These are phyloP conservation scores for Cinchona pubescens DNA, from an alignment of 257 asterid species.

Conservation along the genomic window DNA sequence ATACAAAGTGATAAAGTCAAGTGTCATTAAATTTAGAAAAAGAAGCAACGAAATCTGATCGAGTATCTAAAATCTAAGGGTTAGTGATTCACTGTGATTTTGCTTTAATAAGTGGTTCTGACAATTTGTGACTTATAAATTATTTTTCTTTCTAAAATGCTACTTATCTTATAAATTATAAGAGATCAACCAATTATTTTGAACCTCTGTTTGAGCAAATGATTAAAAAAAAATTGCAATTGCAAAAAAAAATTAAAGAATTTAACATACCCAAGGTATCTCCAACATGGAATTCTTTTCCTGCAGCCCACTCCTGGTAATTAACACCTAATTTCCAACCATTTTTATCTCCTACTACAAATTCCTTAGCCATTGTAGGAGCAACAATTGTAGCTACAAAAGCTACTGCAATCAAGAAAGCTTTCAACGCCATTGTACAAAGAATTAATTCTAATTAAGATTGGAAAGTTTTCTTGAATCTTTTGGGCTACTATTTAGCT, in stretches of 20 bases:
- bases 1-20: too few relatives aligned
- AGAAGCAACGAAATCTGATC: too few relatives aligned
- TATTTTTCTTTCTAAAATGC: too few relatives aligned
- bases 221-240: not conserved
- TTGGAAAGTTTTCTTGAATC: not conserved
- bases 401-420: conserved; percentile 27
- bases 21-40: too few relatives aligned
- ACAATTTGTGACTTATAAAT: too few relatives aligned
- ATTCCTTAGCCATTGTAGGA: conserved; percentile 32
- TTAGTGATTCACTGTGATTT: too few relatives aligned
- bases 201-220: not conserved
- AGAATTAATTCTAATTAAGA: not conserved
- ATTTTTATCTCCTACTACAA: conserved; percentile 36
- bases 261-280: conserved; percentile 36
- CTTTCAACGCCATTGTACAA: conserved; percentile 26
- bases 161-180: not conserved
- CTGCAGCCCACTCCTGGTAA: conserved; percentile 37
- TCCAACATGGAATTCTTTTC: conserved; percentile 39
- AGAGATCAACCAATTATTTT: not conserved
- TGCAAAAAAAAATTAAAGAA: not conserved
- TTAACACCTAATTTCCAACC: conserved; percentile 40
- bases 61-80: too few relatives aligned
- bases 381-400: conserved; percentile 16
- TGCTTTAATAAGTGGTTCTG: too few relatives aligned
- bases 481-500: not conserved